phyloP scores from a whole-genome alignment of 139 green algal genomes.

The Eudorina sp. region DNA sequence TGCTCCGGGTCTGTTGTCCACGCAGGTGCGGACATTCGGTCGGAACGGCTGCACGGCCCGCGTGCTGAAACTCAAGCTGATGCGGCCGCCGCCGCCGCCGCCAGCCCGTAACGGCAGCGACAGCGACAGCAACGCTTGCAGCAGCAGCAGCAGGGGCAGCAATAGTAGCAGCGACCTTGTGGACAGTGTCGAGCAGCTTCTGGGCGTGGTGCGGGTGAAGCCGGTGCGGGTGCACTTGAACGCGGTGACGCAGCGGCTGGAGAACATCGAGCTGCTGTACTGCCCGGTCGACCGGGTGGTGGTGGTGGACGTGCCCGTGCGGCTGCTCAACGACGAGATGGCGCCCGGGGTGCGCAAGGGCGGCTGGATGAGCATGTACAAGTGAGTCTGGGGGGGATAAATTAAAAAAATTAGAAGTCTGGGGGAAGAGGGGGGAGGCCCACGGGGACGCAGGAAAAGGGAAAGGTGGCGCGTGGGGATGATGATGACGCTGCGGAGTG shows the following conservation, averaged over 20 bases:
- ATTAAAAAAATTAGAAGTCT: too few relatives aligned
- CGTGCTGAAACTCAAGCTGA: conserved; percentile 19
- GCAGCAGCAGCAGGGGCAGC: neutral
- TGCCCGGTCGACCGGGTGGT: conserved; percentile 45
- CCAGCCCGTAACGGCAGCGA: neutral
- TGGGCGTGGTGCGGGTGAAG: conserved; percentile 47
- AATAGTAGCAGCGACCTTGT: neutral
- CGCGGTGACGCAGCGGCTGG: conserved; percentile 20
- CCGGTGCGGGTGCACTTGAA: conserved; percentile 40
- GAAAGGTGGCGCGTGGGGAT: too few relatives aligned
- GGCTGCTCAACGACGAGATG: conserved; percentile 46
- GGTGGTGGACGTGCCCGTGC: conserved; percentile 47
- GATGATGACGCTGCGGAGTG: too few relatives aligned
- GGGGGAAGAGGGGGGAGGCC: neutral
- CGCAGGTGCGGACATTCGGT: conserved; percentile 37
- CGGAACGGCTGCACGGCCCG: conserved; percentile 48
- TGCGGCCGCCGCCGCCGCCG: neutral
- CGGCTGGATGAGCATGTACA: conserved; percentile 50
- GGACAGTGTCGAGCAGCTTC: neutral
- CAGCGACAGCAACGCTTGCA: neutral
- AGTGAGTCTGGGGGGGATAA: too few relatives aligned
- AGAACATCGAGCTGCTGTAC: conserved; percentile 47
- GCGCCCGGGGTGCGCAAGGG: conserved; percentile 47
- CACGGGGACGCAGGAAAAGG: too few relatives aligned
- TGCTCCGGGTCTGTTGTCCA: neutral